phyloP scores from a whole-genome alignment of 1,284 basidiomycete species.

The Exobasidium rhododendri region DNA sequence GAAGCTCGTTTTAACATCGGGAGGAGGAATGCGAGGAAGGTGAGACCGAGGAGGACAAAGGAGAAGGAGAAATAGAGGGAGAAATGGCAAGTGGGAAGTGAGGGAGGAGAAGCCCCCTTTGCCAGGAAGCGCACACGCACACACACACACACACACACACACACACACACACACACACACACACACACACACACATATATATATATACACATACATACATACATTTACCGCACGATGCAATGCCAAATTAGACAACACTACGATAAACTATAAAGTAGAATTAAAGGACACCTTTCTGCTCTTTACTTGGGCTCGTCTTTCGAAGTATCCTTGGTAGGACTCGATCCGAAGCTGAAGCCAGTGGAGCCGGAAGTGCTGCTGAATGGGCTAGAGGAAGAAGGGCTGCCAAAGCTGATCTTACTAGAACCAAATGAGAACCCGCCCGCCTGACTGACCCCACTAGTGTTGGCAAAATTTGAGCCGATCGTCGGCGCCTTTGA shows the following conservation, averaged over 20 bases:
- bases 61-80: too few relatives aligned
- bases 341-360: background rate
- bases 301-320: too few relatives aligned
- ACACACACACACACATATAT: too few relatives aligned
- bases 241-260: too few relatives aligned
- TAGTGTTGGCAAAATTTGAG: constrained; percentile 20
- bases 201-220: too few relatives aligned
- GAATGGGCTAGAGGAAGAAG: constrained; percentile 16
- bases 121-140: background rate
- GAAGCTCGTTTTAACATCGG: constrained; percentile 47
- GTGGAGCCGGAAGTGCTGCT: constrained; percentile 10
- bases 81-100: too few relatives aligned
- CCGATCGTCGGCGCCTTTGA: constrained; percentile 23
- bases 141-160: background rate
- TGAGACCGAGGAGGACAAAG: too few relatives aligned
- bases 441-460: constrained; percentile 19
- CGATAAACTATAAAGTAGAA: too few relatives aligned
- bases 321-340: background rate
- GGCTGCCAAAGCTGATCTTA: constrained; percentile 19
- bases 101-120: too few relatives aligned
- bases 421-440: constrained; percentile 28
- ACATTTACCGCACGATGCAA: too few relatives aligned
- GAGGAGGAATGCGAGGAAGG: constrained; percentile 25
- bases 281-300: too few relatives aligned
- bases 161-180: too few relatives aligned